phyloP scores from a whole-genome alignment of 225 moss, liverwort and hornwort genomes.

The Pleurozium schreberi region DNA sequence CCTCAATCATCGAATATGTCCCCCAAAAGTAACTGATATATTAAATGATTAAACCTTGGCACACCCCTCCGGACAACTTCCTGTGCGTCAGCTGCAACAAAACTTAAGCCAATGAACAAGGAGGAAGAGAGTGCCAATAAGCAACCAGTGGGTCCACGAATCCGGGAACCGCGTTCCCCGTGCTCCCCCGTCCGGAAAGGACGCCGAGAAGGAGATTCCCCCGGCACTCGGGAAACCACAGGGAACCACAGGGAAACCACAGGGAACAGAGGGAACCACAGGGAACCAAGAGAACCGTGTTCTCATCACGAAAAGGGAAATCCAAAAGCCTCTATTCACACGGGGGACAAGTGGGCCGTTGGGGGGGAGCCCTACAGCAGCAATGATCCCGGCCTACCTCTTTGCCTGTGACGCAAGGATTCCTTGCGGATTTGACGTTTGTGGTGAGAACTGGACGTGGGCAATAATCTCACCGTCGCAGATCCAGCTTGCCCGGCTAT shows the following conservation, averaged over 20 bases:
- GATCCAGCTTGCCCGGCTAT: not conserved
- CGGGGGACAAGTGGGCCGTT: not conserved
- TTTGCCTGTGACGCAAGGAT: not conserved
- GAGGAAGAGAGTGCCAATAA: not conserved
- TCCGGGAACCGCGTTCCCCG: not conserved
- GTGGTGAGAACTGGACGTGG: not conserved
- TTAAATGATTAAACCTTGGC: not conserved
- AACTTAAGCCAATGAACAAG: not conserved
- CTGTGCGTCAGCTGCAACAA: not conserved
- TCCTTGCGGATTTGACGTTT: conserved; percentile 21
- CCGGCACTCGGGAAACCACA: no score
- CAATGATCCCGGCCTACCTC: not conserved
- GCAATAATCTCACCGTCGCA: not conserved
- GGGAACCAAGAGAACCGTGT: not conserved
- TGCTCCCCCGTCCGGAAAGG: not conserved
- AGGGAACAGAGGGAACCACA: not conserved
- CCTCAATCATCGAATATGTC: not conserved
- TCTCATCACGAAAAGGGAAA: not conserved
- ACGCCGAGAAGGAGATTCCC: not conserved
- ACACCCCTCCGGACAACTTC: not conserved
- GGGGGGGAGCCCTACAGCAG: not conserved
- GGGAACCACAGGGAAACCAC: not conserved
- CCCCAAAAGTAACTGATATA: not conserved
- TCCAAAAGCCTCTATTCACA: not conserved
- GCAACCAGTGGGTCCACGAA: not conserved